These are phyloP conservation scores for Pilaira anomala DNA, from an alignment of 192 early-diverging fungal genomes.

Conservation along the genomic window DNA sequence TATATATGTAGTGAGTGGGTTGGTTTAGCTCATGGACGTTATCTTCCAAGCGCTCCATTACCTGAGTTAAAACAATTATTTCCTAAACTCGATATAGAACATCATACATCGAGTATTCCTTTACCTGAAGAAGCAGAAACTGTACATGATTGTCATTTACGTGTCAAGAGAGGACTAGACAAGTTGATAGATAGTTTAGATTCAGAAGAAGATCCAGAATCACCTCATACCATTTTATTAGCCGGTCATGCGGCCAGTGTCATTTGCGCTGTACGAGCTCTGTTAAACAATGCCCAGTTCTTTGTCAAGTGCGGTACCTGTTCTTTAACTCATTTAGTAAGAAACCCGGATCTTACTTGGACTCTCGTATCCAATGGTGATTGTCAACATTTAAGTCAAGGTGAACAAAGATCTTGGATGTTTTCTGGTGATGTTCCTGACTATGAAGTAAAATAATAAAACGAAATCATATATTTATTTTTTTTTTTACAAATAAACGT, in stretches of 20 bases:
- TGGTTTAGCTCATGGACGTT: constrained; percentile 3
- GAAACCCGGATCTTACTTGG: constrained; percentile 17
- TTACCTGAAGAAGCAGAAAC: constrained; percentile 20
- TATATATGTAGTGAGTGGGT: constrained; percentile 35
- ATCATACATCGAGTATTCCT: constrained; percentile 10
- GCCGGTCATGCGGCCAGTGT: constrained; percentile 28
- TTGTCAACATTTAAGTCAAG: constrained; percentile 6
- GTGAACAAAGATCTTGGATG: constrained; percentile 28
- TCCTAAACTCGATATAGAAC: constrained; percentile 5
- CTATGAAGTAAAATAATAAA: constrained; percentile 7
- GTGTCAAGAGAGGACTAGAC: constrained; percentile 15
- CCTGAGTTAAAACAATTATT: constrained; percentile 16
- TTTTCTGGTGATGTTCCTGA: constrained; percentile 31
- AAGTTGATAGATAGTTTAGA: constrained; percentile 15
- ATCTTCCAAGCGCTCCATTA: constrained; percentile 5
- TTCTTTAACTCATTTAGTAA: constrained; percentile 22
- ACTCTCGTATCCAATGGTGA: constrained; percentile 21
- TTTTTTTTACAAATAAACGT: no score
- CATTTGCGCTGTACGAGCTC: constrained; percentile 26
- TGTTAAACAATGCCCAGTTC: constrained; percentile 13
- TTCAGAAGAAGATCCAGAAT: not conserved
- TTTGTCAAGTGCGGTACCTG: constrained; percentile 19
- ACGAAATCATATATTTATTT: no score
- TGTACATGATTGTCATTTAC: constrained; percentile 15
- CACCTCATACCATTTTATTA: constrained; percentile 12